phyloP scores from a whole-genome alignment of 179 eudicot species.

The Vitellaria paradoxa region DNA sequence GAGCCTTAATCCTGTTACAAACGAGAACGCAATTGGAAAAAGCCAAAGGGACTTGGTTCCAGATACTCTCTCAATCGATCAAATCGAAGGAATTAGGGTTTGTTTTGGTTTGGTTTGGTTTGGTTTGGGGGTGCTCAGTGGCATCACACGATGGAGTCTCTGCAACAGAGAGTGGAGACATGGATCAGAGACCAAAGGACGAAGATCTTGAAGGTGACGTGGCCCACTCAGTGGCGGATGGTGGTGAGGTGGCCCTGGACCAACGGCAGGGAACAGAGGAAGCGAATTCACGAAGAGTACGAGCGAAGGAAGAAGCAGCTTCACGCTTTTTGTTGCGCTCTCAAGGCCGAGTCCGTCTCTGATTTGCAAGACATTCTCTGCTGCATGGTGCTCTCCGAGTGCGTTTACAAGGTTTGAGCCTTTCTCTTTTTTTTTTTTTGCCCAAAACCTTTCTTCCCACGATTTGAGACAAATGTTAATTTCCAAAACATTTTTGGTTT shows the following conservation, averaged over 20 bases:
- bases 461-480: too few relatives aligned
- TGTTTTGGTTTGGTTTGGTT: not conserved
- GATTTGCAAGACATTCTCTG: constrained; percentile 96
- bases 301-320: constrained; percentile 67
- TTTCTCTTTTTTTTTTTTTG: too few relatives aligned
- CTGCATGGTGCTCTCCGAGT: constrained; percentile 95
- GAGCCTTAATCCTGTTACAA: not conserved
- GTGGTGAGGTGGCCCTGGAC: constrained; percentile 78
- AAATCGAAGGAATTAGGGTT: constrained; percentile 18
- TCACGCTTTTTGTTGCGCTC: constrained; percentile 51
- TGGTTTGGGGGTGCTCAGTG: too few relatives aligned
- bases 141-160: constrained; percentile 40
- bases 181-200: constrained; percentile 81
- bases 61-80: not conserved
- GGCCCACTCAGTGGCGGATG: constrained; percentile 64
- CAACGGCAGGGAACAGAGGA: constrained; percentile 58
- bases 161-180: constrained; percentile 67
- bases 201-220: constrained; percentile 51
- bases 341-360: constrained; percentile 76
- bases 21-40: not conserved
- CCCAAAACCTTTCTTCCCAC: not conserved
- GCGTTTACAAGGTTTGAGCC: constrained; percentile 78
- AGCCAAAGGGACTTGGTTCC: not conserved
- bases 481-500: not conserved
- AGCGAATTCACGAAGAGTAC: constrained; percentile 65